phyloP scores from a whole-genome alignment of 2,329 filamentous ascomycete genomes.

The Exophiala viscosa region DNA sequence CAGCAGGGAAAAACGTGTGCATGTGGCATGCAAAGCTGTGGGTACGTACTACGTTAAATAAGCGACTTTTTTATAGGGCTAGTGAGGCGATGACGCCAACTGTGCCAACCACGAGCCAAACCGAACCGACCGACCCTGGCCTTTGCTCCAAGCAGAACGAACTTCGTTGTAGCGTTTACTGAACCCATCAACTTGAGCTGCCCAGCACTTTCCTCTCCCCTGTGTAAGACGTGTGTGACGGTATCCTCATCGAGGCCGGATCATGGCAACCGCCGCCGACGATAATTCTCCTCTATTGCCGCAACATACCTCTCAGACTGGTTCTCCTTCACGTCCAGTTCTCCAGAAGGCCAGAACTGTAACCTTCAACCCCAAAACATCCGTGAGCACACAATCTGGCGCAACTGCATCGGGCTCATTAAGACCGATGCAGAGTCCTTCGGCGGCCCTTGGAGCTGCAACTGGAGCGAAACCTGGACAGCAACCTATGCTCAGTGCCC shows the following conservation, averaged over 20 bases:
- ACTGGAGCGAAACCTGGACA: constrained; percentile 37
- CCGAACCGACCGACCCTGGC: neutral
- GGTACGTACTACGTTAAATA: neutral
- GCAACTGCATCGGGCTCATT: constrained; percentile 40
- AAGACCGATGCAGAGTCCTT: constrained; percentile 39
- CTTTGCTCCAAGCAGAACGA: neutral
- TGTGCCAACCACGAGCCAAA: neutral
- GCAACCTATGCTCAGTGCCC: constrained; percentile 64
- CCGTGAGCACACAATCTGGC: constrained; percentile 43
- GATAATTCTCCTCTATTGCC: constrained; percentile 44
- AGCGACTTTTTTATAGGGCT: neutral
- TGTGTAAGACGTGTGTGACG: neutral
- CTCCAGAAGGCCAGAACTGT: constrained; percentile 42
- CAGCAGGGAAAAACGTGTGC: neutral
- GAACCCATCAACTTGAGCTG: neutral
- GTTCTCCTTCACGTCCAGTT: constrained; percentile 28
- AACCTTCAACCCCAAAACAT: constrained; percentile 47
- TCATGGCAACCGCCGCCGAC: constrained; percentile 33
- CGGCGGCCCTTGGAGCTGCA: constrained; percentile 34
- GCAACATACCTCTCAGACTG: constrained; percentile 32
- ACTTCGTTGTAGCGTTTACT: no score
- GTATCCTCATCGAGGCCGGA: neutral
- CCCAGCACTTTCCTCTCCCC: neutral
- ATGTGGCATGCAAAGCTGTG: neutral
- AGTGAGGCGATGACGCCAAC: neutral